Percentiles rank a stretch among this genome's conserved stretches.
Evolutionary conservation across 371 early-diverging fungal genomes (phyloP).

Genomic region (Rozella allomycis): DNA sequence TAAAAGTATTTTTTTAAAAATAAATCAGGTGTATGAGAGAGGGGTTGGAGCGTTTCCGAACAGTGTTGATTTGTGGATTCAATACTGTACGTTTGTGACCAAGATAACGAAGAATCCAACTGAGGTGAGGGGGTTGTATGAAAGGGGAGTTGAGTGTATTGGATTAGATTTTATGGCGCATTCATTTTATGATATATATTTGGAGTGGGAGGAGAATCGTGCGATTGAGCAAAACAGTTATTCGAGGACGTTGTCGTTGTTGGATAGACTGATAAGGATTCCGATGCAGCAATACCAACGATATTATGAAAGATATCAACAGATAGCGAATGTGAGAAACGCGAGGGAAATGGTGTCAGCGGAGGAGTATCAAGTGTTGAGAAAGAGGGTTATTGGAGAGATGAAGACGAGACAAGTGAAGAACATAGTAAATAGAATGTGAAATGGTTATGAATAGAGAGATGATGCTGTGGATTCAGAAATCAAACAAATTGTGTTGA

Average conservation of each 20-base stretch:
- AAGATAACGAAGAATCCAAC: too few relatives aligned
- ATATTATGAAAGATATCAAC: slow-evolving; percentile 35
- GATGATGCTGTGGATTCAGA: slow-evolving; percentile 21
- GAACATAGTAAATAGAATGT: slow-evolving; percentile 1
- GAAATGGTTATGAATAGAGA: slow-evolving; percentile 8
- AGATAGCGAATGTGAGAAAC: slow-evolving; percentile 25
- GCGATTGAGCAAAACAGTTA: slow-evolving; percentile 16
- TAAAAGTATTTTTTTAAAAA: slow-evolving; percentile 6
- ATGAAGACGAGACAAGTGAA: slow-evolving; percentile 8
- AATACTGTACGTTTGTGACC: slow-evolving; percentile 34
- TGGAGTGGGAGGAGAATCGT: slow-evolving; percentile 35
- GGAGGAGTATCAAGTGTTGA: slow-evolving; percentile 15
- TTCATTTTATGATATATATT: slow-evolving; percentile 45
- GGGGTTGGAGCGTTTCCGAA: slow-evolving; percentile 37
- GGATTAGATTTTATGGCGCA: slow-evolving; percentile 43
- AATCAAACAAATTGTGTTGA: slow-evolving; percentile 27
- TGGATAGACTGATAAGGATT: slow-evolving; percentile 35
- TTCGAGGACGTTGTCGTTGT: slow-evolving; percentile 16
- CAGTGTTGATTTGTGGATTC: slow-evolving; percentile 43
- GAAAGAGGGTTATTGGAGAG: too few relatives aligned
- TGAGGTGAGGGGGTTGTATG: too few relatives aligned
- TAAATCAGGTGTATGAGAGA: slow-evolving; percentile 41
- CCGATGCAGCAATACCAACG: slow-evolving; percentile 47
- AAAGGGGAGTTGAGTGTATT: slow-evolving; percentile 33
- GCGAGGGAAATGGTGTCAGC: slow-evolving; percentile 20